Conservation (phyloP, 768 basidiomycete genomes). For the Mrakia gelida region DNA sequence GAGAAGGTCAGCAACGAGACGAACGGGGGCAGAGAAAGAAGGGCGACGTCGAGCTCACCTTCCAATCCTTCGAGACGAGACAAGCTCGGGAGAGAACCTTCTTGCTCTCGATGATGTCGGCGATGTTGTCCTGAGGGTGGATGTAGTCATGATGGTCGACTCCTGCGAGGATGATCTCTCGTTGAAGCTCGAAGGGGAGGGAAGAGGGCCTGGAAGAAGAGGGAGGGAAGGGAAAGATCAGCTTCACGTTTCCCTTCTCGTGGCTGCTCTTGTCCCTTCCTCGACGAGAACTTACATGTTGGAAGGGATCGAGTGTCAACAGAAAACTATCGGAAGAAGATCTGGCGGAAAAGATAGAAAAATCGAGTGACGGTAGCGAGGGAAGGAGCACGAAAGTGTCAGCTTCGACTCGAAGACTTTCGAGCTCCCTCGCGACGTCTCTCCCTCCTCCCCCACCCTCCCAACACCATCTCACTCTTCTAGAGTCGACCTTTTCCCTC, state of each 20-base stretch:
- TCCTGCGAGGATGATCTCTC: background rate
- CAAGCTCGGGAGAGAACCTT: constrained; percentile 64
- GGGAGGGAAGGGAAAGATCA: too few species aligned
- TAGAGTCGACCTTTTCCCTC: too few species aligned
- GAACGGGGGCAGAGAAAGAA: background rate
- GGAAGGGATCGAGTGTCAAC: too few species aligned
- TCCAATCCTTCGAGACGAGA: background rate
- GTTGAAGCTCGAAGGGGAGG: background rate
- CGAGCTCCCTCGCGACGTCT: background rate
- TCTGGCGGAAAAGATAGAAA: too few species aligned
- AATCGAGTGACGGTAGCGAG: too few species aligned
- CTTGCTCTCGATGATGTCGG: constrained; percentile 59
- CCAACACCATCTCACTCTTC: background rate
- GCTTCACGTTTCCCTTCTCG: too few species aligned
- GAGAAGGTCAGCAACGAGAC: too few species aligned
- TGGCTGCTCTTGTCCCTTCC: too few species aligned
- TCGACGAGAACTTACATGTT: too few species aligned
- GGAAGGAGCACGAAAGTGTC: too few species aligned
- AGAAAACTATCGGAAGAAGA: too few species aligned
- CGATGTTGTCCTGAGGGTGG: constrained; percentile 48
- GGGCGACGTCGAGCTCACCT: background rate
- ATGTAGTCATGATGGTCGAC: background rate
- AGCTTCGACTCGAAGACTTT: too few species aligned
- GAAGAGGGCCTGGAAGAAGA: background rate
- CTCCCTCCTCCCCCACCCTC: background rate